These are phyloP conservation scores for Podochytrium sp. DNA, from an alignment of 192 early-diverging fungal species.

Conservation along the genomic window DNA sequence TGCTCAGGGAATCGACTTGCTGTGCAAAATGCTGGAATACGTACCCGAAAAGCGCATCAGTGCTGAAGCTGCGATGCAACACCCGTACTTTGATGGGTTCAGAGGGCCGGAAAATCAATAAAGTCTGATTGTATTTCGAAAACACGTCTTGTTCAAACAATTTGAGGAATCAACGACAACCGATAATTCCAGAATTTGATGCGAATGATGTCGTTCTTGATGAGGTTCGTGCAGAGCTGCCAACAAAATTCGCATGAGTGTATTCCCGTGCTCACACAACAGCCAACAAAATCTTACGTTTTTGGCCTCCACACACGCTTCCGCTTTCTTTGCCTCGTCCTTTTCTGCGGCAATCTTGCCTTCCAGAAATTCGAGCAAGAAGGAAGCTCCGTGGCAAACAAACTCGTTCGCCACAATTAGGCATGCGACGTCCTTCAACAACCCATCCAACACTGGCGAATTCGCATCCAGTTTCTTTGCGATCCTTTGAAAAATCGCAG, in stretches of 20 bases:
- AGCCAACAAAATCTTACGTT: not conserved
- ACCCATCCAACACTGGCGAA: not conserved
- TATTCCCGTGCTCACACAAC: too few species aligned
- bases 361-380: conserved; percentile 22
- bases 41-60: conserved; percentile 80
- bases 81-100: conserved; percentile 40
- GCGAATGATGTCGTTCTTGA: conserved; percentile 25
- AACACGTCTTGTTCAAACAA: not conserved
- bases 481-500: not conserved
- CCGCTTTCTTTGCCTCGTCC: not conserved
- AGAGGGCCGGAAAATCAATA: not conserved
- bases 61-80: conserved; percentile 74
- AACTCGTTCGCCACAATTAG: conserved; percentile 11
- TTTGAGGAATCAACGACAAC: not conserved
- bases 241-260: not conserved
- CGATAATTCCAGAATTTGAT: conserved; percentile 32
- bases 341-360: not conserved
- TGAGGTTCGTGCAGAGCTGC: conserved; percentile 25
- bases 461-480: not conserved
- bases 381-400: conserved; percentile 11
- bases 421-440: not conserved
- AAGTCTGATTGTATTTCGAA: not conserved
- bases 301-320: not conserved
- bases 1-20: conserved; percentile 81
- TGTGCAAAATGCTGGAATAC: conserved; percentile 74